These are phyloP conservation scores for Crucihimalaya himalaica DNA, from an alignment of 345 rosid genomes.

Conservation along the genomic window DNA sequence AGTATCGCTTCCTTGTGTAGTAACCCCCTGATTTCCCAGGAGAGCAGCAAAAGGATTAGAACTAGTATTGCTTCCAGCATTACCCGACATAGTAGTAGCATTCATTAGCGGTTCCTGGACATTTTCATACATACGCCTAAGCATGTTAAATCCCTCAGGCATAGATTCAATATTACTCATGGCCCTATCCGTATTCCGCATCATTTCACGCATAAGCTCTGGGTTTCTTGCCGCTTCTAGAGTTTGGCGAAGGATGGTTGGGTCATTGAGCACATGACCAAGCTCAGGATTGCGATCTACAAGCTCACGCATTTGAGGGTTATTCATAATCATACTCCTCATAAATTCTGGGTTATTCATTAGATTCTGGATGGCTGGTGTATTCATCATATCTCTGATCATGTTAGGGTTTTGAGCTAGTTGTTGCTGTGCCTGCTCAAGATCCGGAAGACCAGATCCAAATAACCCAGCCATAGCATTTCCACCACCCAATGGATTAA, in stretches of 20 bases:
- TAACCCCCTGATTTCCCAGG: conserved; percentile 53
- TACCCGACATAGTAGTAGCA: conserved; percentile 68
- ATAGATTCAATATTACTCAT: conserved; percentile 91
- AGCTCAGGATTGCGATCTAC: conserved; percentile 93
- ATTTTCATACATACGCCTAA: conserved; percentile 90
- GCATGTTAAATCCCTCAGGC: conserved; percentile 89
- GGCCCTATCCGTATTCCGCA: conserved; percentile 82
- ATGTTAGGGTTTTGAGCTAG: conserved; percentile 75
- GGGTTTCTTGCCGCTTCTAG: conserved; percentile 88
- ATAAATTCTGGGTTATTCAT: conserved; percentile 89
- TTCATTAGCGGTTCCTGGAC: conserved; percentile 82
- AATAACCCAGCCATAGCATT: conserved; percentile 60
- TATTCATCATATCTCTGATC: conserved; percentile 84
- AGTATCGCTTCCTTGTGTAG: conserved; percentile 43
- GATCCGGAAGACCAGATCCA: conserved; percentile 73
- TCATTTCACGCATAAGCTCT: conserved; percentile 96
- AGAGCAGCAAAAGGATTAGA: conserved; percentile 70
- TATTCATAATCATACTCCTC: conserved; percentile 76
- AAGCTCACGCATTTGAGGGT: conserved; percentile 91
- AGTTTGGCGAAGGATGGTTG: conserved; percentile 75
- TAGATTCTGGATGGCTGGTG: conserved; percentile 73
- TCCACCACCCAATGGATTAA: conserved; percentile 57
- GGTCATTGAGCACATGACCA: conserved; percentile 84
- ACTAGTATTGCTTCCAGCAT: conserved; percentile 47
- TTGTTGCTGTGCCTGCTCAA: conserved; percentile 85